These are phyloP conservation scores for Magnolia kwangsiensis DNA, from an alignment of 164 flowering plant species.

Conservation along the genomic window DNA sequence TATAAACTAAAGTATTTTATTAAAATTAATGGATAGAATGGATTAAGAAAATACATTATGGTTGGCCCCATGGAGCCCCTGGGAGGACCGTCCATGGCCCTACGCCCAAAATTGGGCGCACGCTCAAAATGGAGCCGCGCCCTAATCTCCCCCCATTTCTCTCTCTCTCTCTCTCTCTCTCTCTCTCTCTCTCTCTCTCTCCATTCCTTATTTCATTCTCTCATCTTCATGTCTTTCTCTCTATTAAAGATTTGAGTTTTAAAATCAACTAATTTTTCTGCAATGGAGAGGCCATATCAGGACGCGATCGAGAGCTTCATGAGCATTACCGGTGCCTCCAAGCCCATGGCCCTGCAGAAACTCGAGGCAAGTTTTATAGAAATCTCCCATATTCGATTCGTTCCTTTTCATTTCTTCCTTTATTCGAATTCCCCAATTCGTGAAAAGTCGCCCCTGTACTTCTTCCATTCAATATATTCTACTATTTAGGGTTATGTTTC, in stretches of 20 bases:
- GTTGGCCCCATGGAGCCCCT: too few relatives aligned
- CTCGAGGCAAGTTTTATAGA: conserved; percentile 42
- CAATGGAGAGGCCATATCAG: conserved; percentile 65
- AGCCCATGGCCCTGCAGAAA: conserved; percentile 51
- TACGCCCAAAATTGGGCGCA: too few relatives aligned
- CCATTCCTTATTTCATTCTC: too few relatives aligned
- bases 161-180: background rate
- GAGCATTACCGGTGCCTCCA: conserved; percentile 73
- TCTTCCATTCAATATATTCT: background rate
- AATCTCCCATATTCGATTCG: background rate
- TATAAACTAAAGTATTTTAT: too few relatives aligned
- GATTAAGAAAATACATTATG: too few relatives aligned
- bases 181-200: background rate
- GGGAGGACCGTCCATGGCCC: too few relatives aligned
- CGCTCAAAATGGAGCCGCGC: too few relatives aligned
- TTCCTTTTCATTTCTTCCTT: background rate
- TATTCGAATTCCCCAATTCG: background rate
- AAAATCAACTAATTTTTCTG: background rate
- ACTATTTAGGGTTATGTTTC: background rate
- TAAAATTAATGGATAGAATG: too few relatives aligned
- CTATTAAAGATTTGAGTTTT: background rate
- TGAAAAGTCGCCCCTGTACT: too few relatives aligned
- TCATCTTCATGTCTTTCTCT: too few relatives aligned
- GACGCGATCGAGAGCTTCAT: conserved; percentile 74
- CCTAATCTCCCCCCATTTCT: too few relatives aligned